These are phyloP conservation scores for Echria macrotheca DNA, from an alignment of 495 filamentous ascomycete genomes.

Conservation along the genomic window DNA sequence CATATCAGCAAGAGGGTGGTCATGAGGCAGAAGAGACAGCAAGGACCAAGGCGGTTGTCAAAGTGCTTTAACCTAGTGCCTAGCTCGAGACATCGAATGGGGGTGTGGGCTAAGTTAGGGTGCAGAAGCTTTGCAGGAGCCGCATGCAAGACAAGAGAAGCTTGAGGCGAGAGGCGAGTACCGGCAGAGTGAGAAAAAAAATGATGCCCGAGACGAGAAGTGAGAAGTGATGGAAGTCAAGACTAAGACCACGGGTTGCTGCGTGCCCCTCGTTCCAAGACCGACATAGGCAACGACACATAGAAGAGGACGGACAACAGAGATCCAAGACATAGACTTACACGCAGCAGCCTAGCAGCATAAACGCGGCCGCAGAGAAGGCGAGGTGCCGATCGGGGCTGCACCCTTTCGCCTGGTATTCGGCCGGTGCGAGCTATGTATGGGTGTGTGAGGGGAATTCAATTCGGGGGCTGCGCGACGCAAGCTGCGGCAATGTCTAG, in stretches of 20 bases:
- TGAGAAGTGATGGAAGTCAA: neutral
- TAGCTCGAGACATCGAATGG: slow-evolving; percentile 14
- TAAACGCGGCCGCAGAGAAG: neutral
- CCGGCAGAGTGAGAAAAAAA: too few relatives aligned
- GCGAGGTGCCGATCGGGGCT: too few relatives aligned
- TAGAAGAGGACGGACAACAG: too few relatives aligned
- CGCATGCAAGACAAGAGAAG: slow-evolving; percentile 25
- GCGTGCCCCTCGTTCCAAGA: too few relatives aligned
- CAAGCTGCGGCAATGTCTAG: neutral
- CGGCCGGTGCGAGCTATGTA: neutral
- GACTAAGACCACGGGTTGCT: neutral
- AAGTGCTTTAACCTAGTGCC: slow-evolving; percentile 10
- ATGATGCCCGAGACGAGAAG: neutral
- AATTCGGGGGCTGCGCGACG: neutral
- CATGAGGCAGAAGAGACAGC: neutral
- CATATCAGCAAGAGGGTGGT: slow-evolving; percentile 37
- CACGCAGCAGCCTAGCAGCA: neutral
- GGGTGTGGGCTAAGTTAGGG: slow-evolving; percentile 12
- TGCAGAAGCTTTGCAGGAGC: slow-evolving; percentile 31
- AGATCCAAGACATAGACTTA: neutral
- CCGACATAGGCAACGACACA: neutral
- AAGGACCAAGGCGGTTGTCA: slow-evolving; percentile 1
- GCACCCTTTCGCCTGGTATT: too few relatives aligned
- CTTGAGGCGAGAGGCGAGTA: too few relatives aligned
- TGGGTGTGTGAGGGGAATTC: too few relatives aligned